These are phyloP conservation scores for Cylindrotheca fusiformis DNA, from an alignment of 108 stramenopile genomes.

Conservation along the genomic window DNA sequence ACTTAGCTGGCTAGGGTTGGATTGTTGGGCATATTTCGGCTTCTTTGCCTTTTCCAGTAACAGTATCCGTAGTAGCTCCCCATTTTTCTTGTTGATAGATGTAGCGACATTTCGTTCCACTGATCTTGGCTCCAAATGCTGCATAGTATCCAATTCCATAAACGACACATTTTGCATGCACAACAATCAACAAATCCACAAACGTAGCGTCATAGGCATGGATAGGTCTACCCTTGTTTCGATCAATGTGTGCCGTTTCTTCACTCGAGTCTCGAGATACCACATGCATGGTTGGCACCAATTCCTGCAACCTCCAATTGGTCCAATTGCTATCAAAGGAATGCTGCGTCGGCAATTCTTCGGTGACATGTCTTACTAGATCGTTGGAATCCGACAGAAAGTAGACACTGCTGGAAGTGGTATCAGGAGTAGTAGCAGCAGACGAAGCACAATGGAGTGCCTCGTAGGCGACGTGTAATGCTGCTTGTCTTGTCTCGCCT, in stretches of 20 bases:
- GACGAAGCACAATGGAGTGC: slow-evolving; percentile 32
- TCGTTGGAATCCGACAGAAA: slow-evolving; percentile 65
- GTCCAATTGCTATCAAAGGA: not conserved
- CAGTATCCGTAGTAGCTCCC: slow-evolving; percentile 18
- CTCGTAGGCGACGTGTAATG: slow-evolving; percentile 34
- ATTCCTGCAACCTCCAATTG: not conserved
- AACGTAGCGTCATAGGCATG: slow-evolving; percentile 46
- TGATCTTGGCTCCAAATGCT: slow-evolving; percentile 44
- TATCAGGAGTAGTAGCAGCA: not conserved
- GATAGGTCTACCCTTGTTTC: slow-evolving; percentile 46
- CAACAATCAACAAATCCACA: slow-evolving; percentile 47
- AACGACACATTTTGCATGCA: slow-evolving; percentile 42
- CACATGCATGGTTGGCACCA: not conserved
- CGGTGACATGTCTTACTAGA: slow-evolving; percentile 38
- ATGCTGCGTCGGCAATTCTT: slow-evolving; percentile 37
- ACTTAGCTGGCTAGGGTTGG: too few relatives aligned
- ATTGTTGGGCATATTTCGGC: not conserved
- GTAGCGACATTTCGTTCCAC: slow-evolving; percentile 39
- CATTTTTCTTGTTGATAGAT: slow-evolving; percentile 48
- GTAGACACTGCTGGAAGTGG: slow-evolving; percentile 18
- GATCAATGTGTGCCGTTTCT: slow-evolving; percentile 59
- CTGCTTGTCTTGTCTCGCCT: slow-evolving; percentile 33
- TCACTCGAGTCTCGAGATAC: slow-evolving; percentile 24
- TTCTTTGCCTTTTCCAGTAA: too few relatives aligned
- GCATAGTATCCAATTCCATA: slow-evolving; percentile 68